Evolutionary conservation across 352 stramenopile species (phyloP).

Genomic region (Phytopythium delawarense): DNA sequence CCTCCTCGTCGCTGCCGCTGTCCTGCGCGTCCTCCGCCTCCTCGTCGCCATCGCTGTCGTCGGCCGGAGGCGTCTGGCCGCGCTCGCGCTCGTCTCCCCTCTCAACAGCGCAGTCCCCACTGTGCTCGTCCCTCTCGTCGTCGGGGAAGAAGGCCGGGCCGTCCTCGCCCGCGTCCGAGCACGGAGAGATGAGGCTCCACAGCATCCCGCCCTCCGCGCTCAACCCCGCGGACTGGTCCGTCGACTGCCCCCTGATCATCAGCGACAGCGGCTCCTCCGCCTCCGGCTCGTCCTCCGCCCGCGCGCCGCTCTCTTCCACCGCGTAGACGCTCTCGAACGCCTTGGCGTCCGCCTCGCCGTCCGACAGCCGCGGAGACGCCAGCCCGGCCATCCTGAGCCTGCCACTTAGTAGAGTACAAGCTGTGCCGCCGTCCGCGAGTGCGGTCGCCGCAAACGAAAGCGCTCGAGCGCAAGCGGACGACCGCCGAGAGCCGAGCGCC

Average conservation of each 20-base stretch:
- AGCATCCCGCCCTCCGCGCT: slow-evolving; percentile 8
- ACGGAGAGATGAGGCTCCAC: slow-evolving; percentile 56
- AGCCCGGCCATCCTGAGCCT: neutral
- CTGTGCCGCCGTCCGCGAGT: neutral
- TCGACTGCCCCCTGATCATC: neutral
- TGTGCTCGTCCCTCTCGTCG: slow-evolving; percentile 2
- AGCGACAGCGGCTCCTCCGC: neutral
- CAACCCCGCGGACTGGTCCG: neutral
- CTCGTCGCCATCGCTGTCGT: slow-evolving; percentile 6
- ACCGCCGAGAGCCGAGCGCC: neutral
- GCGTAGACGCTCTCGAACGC: neutral
- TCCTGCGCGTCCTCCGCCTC: neutral
- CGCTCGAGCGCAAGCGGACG: neutral
- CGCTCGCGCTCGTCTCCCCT: slow-evolving; percentile 5
- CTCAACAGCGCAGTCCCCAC: slow-evolving; percentile 5
- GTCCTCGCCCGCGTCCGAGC: slow-evolving; percentile 20
- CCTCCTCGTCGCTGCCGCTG: slow-evolving; percentile 8
- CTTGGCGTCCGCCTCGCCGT: neutral
- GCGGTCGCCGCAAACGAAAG: neutral
- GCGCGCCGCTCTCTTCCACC: neutral
- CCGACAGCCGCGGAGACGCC: neutral
- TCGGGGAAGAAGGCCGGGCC: slow-evolving; percentile 16
- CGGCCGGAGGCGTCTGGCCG: neutral
- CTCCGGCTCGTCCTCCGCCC: neutral
- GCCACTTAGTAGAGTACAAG: too few relatives aligned